Evolutionary conservation across 768 basidiomycete species (phyloP), one percentile per base, ranked within the genome.

Genomic region (Paxillus involutus): DNA sequence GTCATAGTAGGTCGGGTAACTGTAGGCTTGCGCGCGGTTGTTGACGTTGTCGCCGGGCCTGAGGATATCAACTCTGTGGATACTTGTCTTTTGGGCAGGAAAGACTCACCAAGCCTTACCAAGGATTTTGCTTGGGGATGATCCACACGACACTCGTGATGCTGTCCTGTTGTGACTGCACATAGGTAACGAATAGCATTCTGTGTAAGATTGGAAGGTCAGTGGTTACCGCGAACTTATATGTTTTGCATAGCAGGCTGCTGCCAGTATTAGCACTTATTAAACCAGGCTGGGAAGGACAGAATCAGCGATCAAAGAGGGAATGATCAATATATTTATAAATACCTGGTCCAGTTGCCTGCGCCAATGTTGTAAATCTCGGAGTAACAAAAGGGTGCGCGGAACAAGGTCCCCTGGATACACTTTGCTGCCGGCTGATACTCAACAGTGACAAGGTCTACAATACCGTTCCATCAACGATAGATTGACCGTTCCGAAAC

Each of bases 251-350:
- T 82, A 4, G 24, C 24, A 24, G 86, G 85, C 60, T 85, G 84
- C 56, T 89, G 86, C 83, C 86, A 87, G 67, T 88, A 86, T 56
- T 77, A 81, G 56, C 84, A 87, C 79, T 53, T 83, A 62, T 53
- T 83, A 62, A 67, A 89, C 85, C 80, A 88, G 87, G 62, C 78
- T 80, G 33, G 1, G n/a, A 64, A 63, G 42, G 60, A 13, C 59
- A 11, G n/a, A 13, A 26, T 47, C 29, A 47, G 33, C 39, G 26
- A 24, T 24, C n/a, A n/a, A 5, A 5, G 24, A 24, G 24, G 2
- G 24, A 24, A 24, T 24, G 24, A 5, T 24, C 24, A 24, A 24
- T 24, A 24, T 24, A 24, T 5, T 24, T 24, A 5, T 24, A 24
- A 2, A 24, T 24, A 24, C 24, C 24, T 24, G 24, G 24, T 24